These are phyloP conservation scores for Silene noctiflora DNA, from an alignment of 179 eudicot species.

Conservation along the genomic window DNA sequence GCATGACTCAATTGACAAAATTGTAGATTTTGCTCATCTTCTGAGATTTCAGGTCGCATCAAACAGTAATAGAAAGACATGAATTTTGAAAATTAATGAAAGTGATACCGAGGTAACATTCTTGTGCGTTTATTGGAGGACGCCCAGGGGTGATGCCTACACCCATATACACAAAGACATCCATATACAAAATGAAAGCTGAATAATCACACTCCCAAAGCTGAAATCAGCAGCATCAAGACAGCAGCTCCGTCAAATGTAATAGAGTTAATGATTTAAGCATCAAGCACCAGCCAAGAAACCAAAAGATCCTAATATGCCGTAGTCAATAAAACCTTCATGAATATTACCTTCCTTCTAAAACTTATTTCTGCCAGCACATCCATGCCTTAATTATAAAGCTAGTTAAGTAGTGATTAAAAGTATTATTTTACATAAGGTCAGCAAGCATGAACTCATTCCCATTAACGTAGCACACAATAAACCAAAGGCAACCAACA, in stretches of 20 bases:
- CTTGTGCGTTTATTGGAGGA: too few species aligned
- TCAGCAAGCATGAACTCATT: not conserved
- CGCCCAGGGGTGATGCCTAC: too few species aligned
- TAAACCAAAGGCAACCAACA: not conserved
- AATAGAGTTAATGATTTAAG: not conserved
- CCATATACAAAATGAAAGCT: too few species aligned
- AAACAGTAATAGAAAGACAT: not conserved
- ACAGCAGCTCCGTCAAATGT: not conserved
- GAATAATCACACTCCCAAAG: too few species aligned
- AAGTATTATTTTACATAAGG: not conserved
- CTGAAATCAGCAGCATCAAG: not conserved
- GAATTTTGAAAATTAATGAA: not conserved
- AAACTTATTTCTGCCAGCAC: not conserved
- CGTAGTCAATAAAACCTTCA: not conserved
- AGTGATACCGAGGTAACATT: too few species aligned
- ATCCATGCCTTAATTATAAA: not conserved
- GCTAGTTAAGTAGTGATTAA: not conserved
- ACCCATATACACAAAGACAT: too few species aligned
- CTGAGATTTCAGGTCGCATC: not conserved
- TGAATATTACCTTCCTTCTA: not conserved
- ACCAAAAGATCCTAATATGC: not conserved
- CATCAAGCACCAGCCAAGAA: not conserved
- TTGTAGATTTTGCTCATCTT: not conserved
- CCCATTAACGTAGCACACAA: constrained; percentile 8
- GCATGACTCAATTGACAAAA: not conserved